Evolutionary conservation across 1,284 basidiomycete species (phyloP).

Genomic region (Ceratobasidium sp.): DNA sequence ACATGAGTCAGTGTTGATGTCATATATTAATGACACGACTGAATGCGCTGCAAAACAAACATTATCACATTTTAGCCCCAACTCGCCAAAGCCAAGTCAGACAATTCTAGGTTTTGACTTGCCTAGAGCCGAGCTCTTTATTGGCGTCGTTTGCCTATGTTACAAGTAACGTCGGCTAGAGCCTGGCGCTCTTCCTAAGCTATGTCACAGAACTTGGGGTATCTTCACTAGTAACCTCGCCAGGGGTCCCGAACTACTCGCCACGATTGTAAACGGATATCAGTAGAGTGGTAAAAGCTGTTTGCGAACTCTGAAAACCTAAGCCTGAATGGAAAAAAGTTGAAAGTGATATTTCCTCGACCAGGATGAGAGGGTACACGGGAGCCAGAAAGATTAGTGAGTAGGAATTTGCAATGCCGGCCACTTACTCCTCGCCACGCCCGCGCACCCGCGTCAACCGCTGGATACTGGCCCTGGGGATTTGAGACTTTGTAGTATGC

Average conservation of each 20-base stretch:
- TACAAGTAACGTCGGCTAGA: background rate
- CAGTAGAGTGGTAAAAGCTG: background rate
- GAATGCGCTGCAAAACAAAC: too few species aligned
- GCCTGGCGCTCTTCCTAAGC: too few species aligned
- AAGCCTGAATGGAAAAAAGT: background rate
- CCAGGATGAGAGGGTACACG: background rate
- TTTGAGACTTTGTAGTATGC: background rate
- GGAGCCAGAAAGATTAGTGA: background rate
- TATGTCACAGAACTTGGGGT: background rate
- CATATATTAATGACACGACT: too few species aligned
- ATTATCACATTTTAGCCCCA: too few species aligned
- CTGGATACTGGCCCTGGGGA: background rate
- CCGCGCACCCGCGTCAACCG: background rate
- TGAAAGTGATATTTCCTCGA: background rate
- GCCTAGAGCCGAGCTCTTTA: too few species aligned
- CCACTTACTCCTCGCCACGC: background rate
- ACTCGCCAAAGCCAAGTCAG: too few species aligned
- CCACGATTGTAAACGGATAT: background rate
- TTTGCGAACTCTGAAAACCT: background rate
- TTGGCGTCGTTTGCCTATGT: background rate
- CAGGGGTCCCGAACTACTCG: background rate
- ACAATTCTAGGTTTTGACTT: too few species aligned
- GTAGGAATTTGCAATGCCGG: background rate
- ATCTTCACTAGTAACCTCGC: background rate
- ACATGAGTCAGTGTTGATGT: too few species aligned